These are phyloP conservation scores for Colletotrichum sp. DNA, from an alignment of 2,329 filamentous ascomycete genomes.

Conservation along the genomic window DNA sequence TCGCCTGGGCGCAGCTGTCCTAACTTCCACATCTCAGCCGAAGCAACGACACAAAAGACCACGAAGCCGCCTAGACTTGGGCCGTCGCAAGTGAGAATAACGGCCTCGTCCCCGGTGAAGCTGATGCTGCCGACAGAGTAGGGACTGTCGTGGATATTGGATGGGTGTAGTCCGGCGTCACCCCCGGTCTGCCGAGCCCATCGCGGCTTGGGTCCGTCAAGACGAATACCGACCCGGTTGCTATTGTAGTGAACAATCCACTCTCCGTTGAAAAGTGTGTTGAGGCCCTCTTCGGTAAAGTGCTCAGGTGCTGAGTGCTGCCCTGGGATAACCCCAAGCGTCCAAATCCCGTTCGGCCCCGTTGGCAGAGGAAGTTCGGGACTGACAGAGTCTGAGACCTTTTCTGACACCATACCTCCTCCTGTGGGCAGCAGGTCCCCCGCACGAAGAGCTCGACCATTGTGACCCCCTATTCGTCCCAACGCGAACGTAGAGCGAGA, in stretches of 20 bases:
- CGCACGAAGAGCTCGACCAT: slow-evolving; percentile 33
- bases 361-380: slow-evolving; percentile 24
- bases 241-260: slow-evolving; percentile 47
- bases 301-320: slow-evolving; percentile 43
- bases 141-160: slow-evolving; percentile 44
- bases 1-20: slow-evolving; percentile 45
- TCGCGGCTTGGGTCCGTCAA: slow-evolving; percentile 38
- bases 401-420: background rate
- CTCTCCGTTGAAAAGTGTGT: slow-evolving; percentile 33
- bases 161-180: slow-evolving; percentile 43
- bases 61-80: slow-evolving; percentile 47
- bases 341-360: slow-evolving; percentile 30
- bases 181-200: slow-evolving; percentile 43
- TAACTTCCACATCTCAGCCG: slow-evolving; percentile 46
- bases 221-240: slow-evolving; percentile 42
- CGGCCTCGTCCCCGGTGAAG: slow-evolving; percentile 46
- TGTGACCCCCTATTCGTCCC: slow-evolving; percentile 36
- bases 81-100: slow-evolving; percentile 42
- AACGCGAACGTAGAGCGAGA: slow-evolving; percentile 36
- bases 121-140: slow-evolving; percentile 46
- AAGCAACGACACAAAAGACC: slow-evolving; percentile 39
- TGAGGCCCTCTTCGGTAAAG: slow-evolving; percentile 35
- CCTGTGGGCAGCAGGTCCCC: slow-evolving; percentile 33
- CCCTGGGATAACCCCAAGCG: slow-evolving; percentile 39
- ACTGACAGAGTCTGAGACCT: background rate